phyloP scores from a whole-genome alignment of 2,329 filamentous ascomycete species.

The Colletotrichum noveboracense region DNA sequence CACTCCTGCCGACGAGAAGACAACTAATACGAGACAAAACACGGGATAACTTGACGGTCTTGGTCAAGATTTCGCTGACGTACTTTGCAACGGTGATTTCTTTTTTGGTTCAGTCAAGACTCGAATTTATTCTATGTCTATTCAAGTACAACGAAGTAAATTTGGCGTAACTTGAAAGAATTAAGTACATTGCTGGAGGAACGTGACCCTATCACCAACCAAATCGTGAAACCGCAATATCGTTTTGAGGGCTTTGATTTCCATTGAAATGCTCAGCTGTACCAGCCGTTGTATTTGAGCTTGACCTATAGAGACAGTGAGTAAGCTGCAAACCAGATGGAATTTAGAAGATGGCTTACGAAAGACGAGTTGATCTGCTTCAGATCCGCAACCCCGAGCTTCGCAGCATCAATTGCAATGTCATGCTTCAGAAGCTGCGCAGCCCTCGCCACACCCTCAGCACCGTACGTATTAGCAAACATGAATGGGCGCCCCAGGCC shows the following conservation, averaged over 20 bases:
- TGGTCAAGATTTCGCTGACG: too few species aligned
- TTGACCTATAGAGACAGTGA: neutral
- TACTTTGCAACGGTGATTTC: too few species aligned
- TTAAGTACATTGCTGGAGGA: too few species aligned
- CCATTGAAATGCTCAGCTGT: neutral
- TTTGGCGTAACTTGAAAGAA: too few species aligned
- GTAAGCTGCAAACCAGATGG: rapidly evolving
- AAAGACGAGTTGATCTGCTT: neutral
- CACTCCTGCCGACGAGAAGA: rapidly evolving
- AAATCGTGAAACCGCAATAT: too few species aligned
- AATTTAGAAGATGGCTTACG: neutral
- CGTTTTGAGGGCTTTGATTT: too few species aligned
- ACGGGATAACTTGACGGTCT: rapidly evolving
- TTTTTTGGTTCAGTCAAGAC: too few species aligned
- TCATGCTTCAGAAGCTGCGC: conserved; percentile 1
- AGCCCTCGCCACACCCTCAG: neutral
- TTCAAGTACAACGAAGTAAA: too few species aligned
- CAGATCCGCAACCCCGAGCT: neutral
- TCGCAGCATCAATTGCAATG: neutral
- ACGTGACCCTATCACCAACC: too few species aligned
- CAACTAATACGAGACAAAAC: neutral
- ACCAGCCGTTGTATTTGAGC: neutral
- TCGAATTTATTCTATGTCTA: rapidly evolving
- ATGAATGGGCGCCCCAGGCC: conserved; percentile 42
- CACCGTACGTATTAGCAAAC: conserved; percentile 4